Evolutionary conservation across 2,329 filamentous ascomycete species (phyloP), one percentile per base, ranked within the genome.

Genomic region (Pestalotiopsis sp.): DNA sequence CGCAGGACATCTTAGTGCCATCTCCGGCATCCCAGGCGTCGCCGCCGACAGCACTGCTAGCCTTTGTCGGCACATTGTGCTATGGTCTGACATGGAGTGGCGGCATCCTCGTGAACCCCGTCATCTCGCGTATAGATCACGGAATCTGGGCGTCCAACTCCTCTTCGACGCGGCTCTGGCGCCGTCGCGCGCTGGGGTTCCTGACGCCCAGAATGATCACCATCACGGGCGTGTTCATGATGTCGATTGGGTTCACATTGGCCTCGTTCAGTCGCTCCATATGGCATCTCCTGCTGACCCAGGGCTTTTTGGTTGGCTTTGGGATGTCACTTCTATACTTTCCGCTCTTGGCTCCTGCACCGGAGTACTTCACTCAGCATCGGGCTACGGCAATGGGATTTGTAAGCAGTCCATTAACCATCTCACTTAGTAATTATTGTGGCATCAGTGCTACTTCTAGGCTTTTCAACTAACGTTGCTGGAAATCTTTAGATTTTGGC

Each of bases 51-150:
- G 84, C 84, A 0, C 72, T 85, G 57, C 76, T 86, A 20, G 81
- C 83, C 5, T 85, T 86, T 72, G 80, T 86, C 4, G 83, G 84
- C 56, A 86, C 84, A 0, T 74, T 86, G 9, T 84, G 82, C 59
- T 80, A 80, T 20, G 84, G 84, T 0, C 73, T 86, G 49, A 86
- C 84, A 0, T 86, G 84, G 84, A 81, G 77, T 4, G 83, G 84
- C n/a, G 82, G 83, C 31, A 83, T 85, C 49, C 71, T 84, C 27
- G 80, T 86, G 7, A 86, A 86, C 72, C 83, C 84, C 0, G 72
- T 85, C 31, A 82, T 86, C 72, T 78, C 82, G 7, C 80, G 84
- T 4, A 77, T 83, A 13, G 79, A 81, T 70, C 73, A 80, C 66
- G 76, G 75, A 0, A 72, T 68, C 2, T 78, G 77, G 75, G 67